Percentiles rank a stretch among this genome's conserved stretches.
phyloP scores from a whole-genome alignment of 2,329 filamentous ascomycete genomes.

The Penicillium expansum region DNA sequence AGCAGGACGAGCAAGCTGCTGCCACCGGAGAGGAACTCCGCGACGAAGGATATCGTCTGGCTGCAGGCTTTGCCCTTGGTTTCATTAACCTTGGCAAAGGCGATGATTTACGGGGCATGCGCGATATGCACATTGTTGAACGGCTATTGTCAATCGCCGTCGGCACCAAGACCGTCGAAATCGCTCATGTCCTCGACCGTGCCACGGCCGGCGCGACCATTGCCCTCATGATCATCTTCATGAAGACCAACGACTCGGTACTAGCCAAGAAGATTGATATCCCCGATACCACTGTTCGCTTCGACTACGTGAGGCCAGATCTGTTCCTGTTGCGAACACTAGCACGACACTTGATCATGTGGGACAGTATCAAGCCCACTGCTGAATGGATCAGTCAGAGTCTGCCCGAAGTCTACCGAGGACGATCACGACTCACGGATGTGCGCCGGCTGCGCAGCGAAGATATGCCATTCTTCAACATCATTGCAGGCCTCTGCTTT shows the following conservation, averaged over 20 bases:
- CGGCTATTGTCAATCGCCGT: conserved; percentile 82
- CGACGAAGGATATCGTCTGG: conserved; percentile 93
- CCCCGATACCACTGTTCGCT: conserved; percentile 83
- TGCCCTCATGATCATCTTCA: conserved; percentile 86
- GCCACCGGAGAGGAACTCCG: conserved; percentile 70
- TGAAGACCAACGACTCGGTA: conserved; percentile 89
- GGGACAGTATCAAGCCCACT: conserved; percentile 74
- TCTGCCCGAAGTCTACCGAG: conserved; percentile 68
- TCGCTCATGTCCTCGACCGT: conserved; percentile 89
- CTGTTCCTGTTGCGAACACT: conserved; percentile 86
- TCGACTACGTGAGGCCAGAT: conserved; percentile 93
- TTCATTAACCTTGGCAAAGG: conserved; percentile 94
- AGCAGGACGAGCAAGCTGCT: conserved; percentile 67
- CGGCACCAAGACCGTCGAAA: conserved; percentile 82
- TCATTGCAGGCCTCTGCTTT: conserved; percentile 84
- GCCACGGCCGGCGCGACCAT: conserved; percentile 91
- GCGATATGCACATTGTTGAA: conserved; percentile 91
- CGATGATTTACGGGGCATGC: conserved; percentile 78
- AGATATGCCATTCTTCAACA: conserved; percentile 90
- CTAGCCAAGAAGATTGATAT: conserved; percentile 91
- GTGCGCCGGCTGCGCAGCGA: conserved; percentile 68
- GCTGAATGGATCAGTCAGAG: conserved; percentile 72
- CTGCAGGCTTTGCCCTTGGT: conserved; percentile 88
- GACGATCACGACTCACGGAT: conserved; percentile 58
- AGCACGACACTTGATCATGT: conserved; percentile 87